Evolutionary conservation across 805 yeast species (phyloP).

Genomic region (Cyberlindnera petersonii): DNA sequence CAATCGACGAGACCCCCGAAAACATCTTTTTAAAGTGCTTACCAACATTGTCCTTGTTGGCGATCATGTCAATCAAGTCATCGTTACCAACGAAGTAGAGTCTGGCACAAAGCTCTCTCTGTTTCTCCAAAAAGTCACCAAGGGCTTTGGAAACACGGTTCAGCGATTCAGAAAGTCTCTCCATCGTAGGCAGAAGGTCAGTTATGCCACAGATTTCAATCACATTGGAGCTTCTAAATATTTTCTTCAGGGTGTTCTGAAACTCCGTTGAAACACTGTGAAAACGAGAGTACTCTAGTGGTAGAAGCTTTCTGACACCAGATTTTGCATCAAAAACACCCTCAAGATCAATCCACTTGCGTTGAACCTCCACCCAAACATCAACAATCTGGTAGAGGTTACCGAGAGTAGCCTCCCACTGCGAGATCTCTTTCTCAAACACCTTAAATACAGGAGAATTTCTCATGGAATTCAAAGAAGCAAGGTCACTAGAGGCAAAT

Average conservation of each 20-base stretch:
- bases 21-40: slow-evolving; percentile 70
- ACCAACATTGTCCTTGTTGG: slow-evolving; percentile 55
- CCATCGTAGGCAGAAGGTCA: slow-evolving; percentile 44
- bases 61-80: slow-evolving; percentile 78
- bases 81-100: slow-evolving; percentile 89
- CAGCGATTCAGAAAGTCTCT: slow-evolving; percentile 52
- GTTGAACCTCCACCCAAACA: slow-evolving; percentile 78
- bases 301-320: slow-evolving; percentile 60
- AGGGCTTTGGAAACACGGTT: slow-evolving; percentile 58
- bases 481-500: slow-evolving; percentile 55
- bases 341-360: slow-evolving; percentile 82
- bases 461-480: slow-evolving; percentile 63
- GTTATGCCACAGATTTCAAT: slow-evolving; percentile 52
- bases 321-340: slow-evolving; percentile 65
- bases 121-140: slow-evolving; percentile 73
- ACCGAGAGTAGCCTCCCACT: slow-evolving; percentile 55
- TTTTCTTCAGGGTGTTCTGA: slow-evolving; percentile 44
- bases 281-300: slow-evolving; percentile 67
- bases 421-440: slow-evolving; percentile 55
- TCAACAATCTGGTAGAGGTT: slow-evolving; percentile 50
- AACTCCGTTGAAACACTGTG: slow-evolving; percentile 60
- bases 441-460: slow-evolving; percentile 56
- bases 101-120: slow-evolving; percentile 73
- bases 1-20: slow-evolving; percentile 51
- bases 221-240: slow-evolving; percentile 45